Conservation (phyloP, 768 basidiomycete species). For the Leccinellum rugosiceps region DNA sequence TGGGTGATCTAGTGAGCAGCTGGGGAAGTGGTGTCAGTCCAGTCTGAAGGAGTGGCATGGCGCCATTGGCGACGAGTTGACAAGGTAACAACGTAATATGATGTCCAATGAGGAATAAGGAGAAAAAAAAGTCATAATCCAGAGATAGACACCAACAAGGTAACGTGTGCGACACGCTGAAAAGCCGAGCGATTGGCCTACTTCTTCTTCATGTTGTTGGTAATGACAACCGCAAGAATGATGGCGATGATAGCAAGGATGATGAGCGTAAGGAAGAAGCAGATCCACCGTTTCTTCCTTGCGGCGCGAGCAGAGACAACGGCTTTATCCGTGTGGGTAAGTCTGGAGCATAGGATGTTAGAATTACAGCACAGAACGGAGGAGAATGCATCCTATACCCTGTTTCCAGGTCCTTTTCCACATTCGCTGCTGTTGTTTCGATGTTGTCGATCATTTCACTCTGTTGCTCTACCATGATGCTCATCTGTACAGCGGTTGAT, state of each 20-base stretch:
- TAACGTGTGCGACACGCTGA: neutral
- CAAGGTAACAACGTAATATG: neutral
- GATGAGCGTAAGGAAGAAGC: conserved; percentile 73
- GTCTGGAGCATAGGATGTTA: conserved; percentile 39
- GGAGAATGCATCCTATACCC: conserved; percentile 52
- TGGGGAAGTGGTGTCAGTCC: conserved; percentile 8
- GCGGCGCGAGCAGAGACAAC: conserved; percentile 84
- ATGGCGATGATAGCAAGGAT: conserved; percentile 66
- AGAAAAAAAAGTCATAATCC: neutral
- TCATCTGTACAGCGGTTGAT: conserved; percentile 59
- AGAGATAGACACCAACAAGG: neutral
- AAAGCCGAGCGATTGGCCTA: conserved; percentile 2
- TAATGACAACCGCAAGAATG: conserved; percentile 56
- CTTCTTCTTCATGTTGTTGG: conserved; percentile 41
- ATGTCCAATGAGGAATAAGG: conserved; percentile 11
- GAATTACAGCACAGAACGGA: neutral
- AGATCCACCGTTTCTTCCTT: conserved; percentile 96
- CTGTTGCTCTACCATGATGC: conserved; percentile 91
- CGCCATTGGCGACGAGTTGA: conserved; percentile 2
- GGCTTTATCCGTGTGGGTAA: conserved; percentile 82
- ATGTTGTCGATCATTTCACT: conserved; percentile 84
- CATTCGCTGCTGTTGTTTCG: conserved; percentile 68
- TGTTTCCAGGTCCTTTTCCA: conserved; percentile 80
- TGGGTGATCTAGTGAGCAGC: conserved; percentile 14
- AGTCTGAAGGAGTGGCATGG: conserved; percentile 22